phyloP scores from a whole-genome alignment of 306 rosid species.

The Dryas alaskensis region DNA sequence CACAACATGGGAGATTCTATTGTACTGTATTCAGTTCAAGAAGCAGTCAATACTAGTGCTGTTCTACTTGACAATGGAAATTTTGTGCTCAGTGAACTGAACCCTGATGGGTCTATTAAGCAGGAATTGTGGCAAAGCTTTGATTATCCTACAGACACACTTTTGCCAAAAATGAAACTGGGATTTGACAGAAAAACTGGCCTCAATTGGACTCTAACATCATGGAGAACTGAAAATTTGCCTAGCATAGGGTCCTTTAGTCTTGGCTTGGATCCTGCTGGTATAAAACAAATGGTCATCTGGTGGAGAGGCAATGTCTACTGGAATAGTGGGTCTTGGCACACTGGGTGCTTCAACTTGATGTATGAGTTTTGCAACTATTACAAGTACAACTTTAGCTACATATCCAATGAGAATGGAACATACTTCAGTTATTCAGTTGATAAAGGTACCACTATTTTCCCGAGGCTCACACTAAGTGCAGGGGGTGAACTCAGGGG shows the following conservation, averaged over 20 bases:
- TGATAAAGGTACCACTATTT: slow-evolving; percentile 2
- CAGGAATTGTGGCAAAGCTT: slow-evolving; percentile 33
- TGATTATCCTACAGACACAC: slow-evolving; percentile 31
- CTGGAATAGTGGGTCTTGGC: slow-evolving; percentile 34
- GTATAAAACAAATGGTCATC: slow-evolving; percentile 22
- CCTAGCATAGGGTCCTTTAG: slow-evolving; percentile 26
- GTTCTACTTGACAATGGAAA: slow-evolving; percentile 18
- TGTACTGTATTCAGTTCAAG: slow-evolving; percentile 11
- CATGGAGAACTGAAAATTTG: slow-evolving; percentile 12
- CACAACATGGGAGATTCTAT: background rate
- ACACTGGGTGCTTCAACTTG: slow-evolving; percentile 8
- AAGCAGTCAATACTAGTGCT: slow-evolving; percentile 25
- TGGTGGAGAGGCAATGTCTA: slow-evolving; percentile 9
- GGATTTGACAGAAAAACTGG: slow-evolving; percentile 29
- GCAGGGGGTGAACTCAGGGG: slow-evolving; percentile 6
- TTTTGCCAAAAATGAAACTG: slow-evolving; percentile 31
- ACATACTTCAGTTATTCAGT: slow-evolving; percentile 23
- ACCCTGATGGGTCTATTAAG: slow-evolving; percentile 17
- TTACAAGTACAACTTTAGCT: slow-evolving; percentile 10
- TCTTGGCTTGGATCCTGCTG: slow-evolving; percentile 22
- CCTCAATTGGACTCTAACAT: slow-evolving; percentile 17
- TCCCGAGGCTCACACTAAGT: slow-evolving; percentile 13
- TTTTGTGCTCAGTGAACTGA: slow-evolving; percentile 22
- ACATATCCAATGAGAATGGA: slow-evolving; percentile 26
- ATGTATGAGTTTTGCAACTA: slow-evolving; percentile 3